Conservation (phyloP, 768 basidiomycete genomes). For the Suillus variegatus region DNA sequence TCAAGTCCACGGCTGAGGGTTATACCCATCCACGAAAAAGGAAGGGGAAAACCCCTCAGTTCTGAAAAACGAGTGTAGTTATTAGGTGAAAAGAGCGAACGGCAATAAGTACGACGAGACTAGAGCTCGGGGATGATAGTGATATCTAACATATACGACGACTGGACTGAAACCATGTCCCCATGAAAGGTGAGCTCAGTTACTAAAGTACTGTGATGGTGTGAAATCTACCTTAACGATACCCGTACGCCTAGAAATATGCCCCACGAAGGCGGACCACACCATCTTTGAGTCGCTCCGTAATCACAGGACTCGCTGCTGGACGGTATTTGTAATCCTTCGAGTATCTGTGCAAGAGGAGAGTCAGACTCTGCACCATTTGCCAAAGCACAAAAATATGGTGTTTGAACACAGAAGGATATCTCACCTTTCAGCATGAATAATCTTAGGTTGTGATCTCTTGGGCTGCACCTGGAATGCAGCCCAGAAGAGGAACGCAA, state of each 20-base stretch:
- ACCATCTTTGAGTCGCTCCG: conserved; percentile 74
- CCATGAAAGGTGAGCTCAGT: not conserved
- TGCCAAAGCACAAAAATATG: not conserved
- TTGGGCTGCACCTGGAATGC: conserved; percentile 34
- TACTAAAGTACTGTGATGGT: not conserved
- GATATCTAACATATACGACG: not conserved
- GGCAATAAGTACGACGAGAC: not conserved
- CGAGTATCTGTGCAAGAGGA: conserved; percentile 61
- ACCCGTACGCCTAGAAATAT: conserved; percentile 29
- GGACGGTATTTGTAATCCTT: conserved; percentile 81
- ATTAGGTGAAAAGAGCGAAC: not conserved
- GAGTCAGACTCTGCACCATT: not conserved
- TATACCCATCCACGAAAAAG: not conserved
- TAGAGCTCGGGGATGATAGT: not conserved
- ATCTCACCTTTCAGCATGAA: conserved; percentile 66
- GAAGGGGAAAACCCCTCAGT: no score
- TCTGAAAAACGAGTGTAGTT: not conserved
- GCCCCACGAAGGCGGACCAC: conserved; percentile 72
- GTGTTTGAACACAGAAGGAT: not conserved
- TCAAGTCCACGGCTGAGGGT: not conserved
- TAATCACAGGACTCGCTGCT: conserved; percentile 82
- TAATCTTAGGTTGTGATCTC: conserved; percentile 41
- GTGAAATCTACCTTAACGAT: not conserved
- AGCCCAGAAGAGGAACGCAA: conserved; percentile 47
- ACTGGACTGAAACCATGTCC: not conserved